Base-by-base conservation (phyloP, 768 basidiomycete species). In the Collybia mongolica region DNA sequence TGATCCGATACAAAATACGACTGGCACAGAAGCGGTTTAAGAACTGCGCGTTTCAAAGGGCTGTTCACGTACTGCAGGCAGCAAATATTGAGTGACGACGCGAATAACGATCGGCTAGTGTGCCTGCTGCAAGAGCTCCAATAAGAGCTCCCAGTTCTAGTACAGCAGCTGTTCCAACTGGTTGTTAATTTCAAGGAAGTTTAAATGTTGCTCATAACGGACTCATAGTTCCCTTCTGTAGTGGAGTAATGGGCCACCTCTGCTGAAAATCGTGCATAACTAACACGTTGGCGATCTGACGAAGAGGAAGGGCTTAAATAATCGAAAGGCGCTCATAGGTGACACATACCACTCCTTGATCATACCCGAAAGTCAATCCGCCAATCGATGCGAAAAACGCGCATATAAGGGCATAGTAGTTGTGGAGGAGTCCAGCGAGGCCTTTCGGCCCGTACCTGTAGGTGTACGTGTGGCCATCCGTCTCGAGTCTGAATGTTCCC, bases 211-310 rank as follows among this genome's bases (percentile, higher is more conserved):
- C 11, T 12, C 11, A 12, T 14, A 17, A 72, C 81, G 49, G 59
- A 91, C 90, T 92, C 80, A 91, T 86, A 17, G 79, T 67, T 4
- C 90, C 90, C 58, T 82, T 84, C 68, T 91, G 82, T 68, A 86
- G 73, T 0, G 89, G 77, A 5, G 83, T 81, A 2, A 89, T 68
- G 4, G 85, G 86, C 83, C 86, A 93, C 7, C 82, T 75, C 43
- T 67, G 56, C 22, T 80, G 55, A 56, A 93, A 93, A 57, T 90
- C 85, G 36, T 74, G 70, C 90, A 92, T 92, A 11, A 92, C 88
- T 11, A 93, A 75, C 12, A 93, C 83, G 62, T 92, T 93, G 2
- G 90, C 87, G 55, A 93, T 90, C 77, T 79, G 19, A 28, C 5
- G 15, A 39, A 36, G 19, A 15, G 14, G 22, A 38, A 22, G 32